phyloP scores from a whole-genome alignment of 306 rosid genomes.

The Trifolium dubium region DNA sequence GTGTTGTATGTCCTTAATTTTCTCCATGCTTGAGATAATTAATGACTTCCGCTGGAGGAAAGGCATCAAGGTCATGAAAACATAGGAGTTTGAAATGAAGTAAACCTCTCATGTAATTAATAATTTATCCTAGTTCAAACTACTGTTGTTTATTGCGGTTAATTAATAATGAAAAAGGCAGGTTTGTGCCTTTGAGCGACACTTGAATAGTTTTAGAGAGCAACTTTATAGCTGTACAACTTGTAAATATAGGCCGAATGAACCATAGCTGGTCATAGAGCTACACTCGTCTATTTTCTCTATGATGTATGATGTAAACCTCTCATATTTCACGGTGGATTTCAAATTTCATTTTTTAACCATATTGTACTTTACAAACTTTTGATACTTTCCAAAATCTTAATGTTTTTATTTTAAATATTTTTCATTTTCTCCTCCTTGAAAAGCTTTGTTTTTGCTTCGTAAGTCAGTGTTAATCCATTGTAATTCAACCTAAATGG shows the following conservation, averaged over 20 bases:
- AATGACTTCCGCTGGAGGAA: constrained; percentile 28
- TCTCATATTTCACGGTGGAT: constrained; percentile 27
- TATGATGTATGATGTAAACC: constrained; percentile 14
- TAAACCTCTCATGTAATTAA: too few species aligned
- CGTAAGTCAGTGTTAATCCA: constrained; percentile 13
- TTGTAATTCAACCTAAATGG: constrained; percentile 38
- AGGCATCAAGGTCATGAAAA: constrained; percentile 16
- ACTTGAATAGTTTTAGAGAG: constrained; percentile 23
- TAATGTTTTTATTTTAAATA: neutral
- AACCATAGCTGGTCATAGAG: constrained; percentile 29
- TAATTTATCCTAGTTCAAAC: constrained; percentile 10
- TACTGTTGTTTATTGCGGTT: constrained; percentile 10
- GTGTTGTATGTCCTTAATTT: constrained; percentile 7
- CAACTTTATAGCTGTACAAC: constrained; percentile 22
- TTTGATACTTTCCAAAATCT: constrained; percentile 20
- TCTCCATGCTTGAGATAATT: constrained; percentile 27
- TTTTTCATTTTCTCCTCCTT: constrained; percentile 33
- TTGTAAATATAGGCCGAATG: constrained; percentile 13
- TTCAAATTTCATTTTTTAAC: constrained; percentile 11
- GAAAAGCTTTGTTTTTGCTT: constrained; percentile 21
- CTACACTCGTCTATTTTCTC: constrained; percentile 18
- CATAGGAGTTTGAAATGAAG: constrained; percentile 30
- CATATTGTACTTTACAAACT: neutral
- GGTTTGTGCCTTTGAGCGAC: constrained; percentile 21
- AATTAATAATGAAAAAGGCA: constrained; percentile 19